Base-by-base conservation (phyloP, 1,284 basidiomycete genomes). In the Tylopilus sp. region DNA sequence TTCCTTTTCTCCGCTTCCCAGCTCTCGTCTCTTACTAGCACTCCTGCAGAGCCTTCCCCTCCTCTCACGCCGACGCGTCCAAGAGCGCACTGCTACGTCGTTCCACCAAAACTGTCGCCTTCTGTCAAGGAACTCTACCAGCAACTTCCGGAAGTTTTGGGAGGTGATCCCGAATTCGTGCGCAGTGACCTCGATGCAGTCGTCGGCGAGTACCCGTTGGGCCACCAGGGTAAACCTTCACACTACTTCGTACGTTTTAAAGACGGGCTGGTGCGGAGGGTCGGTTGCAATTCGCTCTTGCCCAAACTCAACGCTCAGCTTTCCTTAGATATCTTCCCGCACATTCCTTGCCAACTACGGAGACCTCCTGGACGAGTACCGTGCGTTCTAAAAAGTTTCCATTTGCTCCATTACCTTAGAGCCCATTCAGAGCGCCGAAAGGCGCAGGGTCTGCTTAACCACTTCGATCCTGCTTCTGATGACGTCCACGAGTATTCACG, bases 401-500 rank as follows among this genome's bases (percentile, higher is more conserved):
- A 46, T 52, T 15, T 33, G 13, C 43, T 21, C 25, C 34, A 39
- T 58, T 26, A 51, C 41, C 40, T 53, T 18, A 59, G 23, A 18
- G 4, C 6, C 45, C 30, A 25, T 35, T 13, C 48, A 84, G 81
- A 73, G 53, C 64, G 56, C 37, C 73, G 68, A 54, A 75, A 78
- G 57, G 59, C 52, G 34, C 59, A 58, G 4, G 76, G 75, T 16
- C 54, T 60, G 7, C 66, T 84, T 23, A 64, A 63, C 1, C 59
- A 64, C 0, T 89, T 89, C 61, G 77, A 87, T 58, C 84, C 85
- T n/a, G 73, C 75, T 23, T 77, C 77, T 2, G 53, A 62, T 16
- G 74, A 79, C 52, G 72, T 89, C 6, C 82, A 87, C 56, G 78
- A 79, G n/a, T 61, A 71, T 18, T 80, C 78, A 48, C 81, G 84